phyloP scores from a whole-genome alignment of 78 protist species.

The Protostelium mycophagum region DNA sequence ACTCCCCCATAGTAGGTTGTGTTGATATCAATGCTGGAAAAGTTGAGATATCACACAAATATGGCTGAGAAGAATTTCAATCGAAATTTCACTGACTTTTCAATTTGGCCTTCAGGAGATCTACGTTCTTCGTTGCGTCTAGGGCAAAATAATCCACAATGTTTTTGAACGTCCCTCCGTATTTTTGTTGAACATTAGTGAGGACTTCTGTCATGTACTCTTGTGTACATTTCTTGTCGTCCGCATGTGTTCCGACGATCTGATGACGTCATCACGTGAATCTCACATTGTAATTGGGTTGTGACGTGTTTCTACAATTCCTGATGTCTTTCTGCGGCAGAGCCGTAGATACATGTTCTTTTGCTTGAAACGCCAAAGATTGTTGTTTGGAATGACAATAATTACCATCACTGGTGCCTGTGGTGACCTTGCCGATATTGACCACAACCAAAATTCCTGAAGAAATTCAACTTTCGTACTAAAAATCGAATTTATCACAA shows the following conservation, averaged over 20 bases:
- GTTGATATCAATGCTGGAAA: conserved; percentile 7
- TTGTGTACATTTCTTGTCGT: conserved; percentile 13
- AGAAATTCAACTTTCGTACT: background rate
- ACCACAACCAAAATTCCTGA: conserved; percentile 46
- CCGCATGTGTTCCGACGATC: conserved; percentile 66
- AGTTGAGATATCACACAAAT: background rate
- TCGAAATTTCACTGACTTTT: background rate
- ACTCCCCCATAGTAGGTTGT: conserved; percentile 52
- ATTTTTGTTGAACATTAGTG: background rate
- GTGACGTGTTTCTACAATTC: too few species aligned
- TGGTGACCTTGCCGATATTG: conserved; percentile 31
- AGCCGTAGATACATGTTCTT: too few species aligned
- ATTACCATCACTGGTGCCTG: conserved; percentile 47
- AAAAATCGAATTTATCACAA: too few species aligned
- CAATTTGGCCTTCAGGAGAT: background rate
- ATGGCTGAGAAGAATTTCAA: background rate
- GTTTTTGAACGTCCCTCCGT: background rate
- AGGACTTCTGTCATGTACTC: background rate
- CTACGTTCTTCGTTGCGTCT: background rate
- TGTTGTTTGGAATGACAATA: too few species aligned
- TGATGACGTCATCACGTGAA: background rate
- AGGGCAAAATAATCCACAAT: background rate
- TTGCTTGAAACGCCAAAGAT: too few species aligned
- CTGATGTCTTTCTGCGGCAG: too few species aligned
- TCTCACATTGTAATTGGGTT: too few species aligned